Percentiles rank a stretch among this genome's conserved stretches.
These are phyloP conservation scores for Gossypium laxum DNA, from an alignment of 441 rosid genomes.

Conservation along the genomic window DNA sequence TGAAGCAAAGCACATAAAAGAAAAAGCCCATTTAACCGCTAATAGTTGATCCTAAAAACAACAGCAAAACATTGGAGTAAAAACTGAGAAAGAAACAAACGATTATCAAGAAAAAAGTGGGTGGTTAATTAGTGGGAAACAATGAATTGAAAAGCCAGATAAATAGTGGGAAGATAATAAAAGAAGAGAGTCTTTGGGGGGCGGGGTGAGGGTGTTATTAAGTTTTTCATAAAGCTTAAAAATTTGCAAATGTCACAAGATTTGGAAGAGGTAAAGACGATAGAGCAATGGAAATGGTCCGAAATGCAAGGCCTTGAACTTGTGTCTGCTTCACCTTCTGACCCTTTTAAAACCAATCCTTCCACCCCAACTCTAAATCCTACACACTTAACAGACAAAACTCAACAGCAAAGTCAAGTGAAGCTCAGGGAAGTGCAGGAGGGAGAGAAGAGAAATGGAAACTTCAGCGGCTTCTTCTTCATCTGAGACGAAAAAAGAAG, in stretches of 20 bases:
- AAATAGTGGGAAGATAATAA: conserved; percentile 26
- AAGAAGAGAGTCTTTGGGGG: conserved; percentile 14
- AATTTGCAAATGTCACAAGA: conserved; percentile 78
- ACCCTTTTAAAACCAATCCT: conserved; percentile 26
- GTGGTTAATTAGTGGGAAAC: neutral
- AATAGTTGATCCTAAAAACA: conserved; percentile 11
- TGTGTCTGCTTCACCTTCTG: conserved; percentile 39
- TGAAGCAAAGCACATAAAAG: neutral
- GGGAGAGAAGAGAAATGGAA: conserved; percentile 45
- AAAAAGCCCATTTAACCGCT: conserved; percentile 4
- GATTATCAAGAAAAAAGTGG: neutral
- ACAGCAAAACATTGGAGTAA: conserved; percentile 6
- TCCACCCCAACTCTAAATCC: conserved; percentile 12
- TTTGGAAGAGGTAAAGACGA: conserved; percentile 53
- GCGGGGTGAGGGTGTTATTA: conserved; percentile 14
- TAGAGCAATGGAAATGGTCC: conserved; percentile 92
- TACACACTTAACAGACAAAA: neutral
- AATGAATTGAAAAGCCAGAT: conserved; percentile 28
- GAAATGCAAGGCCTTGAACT: conserved; percentile 99
- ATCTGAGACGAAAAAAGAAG: conserved; percentile 28
- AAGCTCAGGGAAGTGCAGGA: conserved; percentile 20
- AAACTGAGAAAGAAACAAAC: neutral
- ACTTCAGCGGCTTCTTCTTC: conserved; percentile 14
- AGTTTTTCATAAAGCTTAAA: conserved; percentile 28
- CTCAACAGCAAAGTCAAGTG: neutral